Conservation (phyloP, 2,329 filamentous ascomycete species). For the Ophiocordyceps australis region DNA sequence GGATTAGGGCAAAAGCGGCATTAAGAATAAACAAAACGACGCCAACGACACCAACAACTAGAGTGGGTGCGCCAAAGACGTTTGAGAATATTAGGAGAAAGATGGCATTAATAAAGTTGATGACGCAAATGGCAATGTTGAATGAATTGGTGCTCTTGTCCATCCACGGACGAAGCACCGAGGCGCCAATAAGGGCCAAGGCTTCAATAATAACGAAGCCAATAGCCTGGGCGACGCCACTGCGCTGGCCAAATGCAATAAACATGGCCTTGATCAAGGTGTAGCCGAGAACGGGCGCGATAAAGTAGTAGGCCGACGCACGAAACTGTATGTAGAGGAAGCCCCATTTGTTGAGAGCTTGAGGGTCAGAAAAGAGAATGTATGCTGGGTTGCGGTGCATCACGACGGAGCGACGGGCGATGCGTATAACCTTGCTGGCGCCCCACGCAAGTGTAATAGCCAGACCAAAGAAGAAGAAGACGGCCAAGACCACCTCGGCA, state of each 20-base stretch:
- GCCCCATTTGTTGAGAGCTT: conserved; percentile 90
- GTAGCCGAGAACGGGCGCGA: conserved; percentile 63
- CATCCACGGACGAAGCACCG: conserved; percentile 86
- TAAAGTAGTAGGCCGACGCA: conserved; percentile 89
- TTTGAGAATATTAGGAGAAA: conserved; percentile 80
- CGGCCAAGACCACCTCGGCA: conserved; percentile 69
- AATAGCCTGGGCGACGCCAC: conserved; percentile 57
- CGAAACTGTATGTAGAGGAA: conserved; percentile 96
- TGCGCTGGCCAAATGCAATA: conserved; percentile 60
- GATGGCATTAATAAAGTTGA: conserved; percentile 84
- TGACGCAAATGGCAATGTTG: conserved; percentile 77
- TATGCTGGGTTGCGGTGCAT: conserved; percentile 96
- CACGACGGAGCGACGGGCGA: conserved; percentile 71
- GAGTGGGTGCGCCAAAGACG: conserved; percentile 65
- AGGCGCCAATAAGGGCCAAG: conserved; percentile 55
- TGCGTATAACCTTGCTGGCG: conserved; percentile 71
- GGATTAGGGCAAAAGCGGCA: conserved; percentile 62
- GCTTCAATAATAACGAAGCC: conserved; percentile 73
- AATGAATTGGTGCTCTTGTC: conserved; percentile 96
- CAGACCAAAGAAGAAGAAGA: conserved; percentile 79
- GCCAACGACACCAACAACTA: conserved; percentile 77
- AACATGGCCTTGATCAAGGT: conserved; percentile 80
- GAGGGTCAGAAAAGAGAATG: conserved; percentile 91
- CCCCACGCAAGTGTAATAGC: conserved; percentile 67
- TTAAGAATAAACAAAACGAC: conserved; percentile 82